A percentile compares a stretch with the other conserved stretches of the same genome.
Conservation (phyloP, 176 grass and related monocot genomes). For the Areca catechu region DNA sequence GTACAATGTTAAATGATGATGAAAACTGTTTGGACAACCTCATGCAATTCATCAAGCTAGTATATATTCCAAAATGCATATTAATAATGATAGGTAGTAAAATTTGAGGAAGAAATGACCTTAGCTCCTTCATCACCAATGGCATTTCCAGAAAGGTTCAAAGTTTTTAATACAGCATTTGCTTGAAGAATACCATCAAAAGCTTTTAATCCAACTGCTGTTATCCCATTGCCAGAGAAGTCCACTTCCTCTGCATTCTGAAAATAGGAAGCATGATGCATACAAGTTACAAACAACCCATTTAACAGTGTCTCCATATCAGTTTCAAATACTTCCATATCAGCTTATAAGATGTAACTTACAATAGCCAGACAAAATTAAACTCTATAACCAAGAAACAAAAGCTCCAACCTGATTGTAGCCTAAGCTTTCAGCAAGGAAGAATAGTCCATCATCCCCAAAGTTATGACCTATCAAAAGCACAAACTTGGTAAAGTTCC, state of each 20-base stretch:
- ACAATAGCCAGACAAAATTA: too few relatives aligned
- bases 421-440: conserved; percentile 94
- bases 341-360: too few relatives aligned
- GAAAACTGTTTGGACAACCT: too few relatives aligned
- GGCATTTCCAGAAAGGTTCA: conserved; percentile 88
- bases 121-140: conserved; percentile 99
- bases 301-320: background rate
- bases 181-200: conserved; percentile 95
- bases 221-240: conserved; percentile 93
- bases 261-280: conserved; percentile 8
- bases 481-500: conserved; percentile 5
- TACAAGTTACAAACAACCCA: background rate
- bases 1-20: too few relatives aligned
- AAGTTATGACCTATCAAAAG: conserved; percentile 67
- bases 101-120: conserved; percentile 42
- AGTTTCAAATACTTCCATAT: background rate
- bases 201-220: conserved; percentile 70
- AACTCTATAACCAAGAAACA: background rate
- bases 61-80: too few relatives aligned
- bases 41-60: too few relatives aligned
- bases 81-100: conserved; percentile 8
- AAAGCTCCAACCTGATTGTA: conserved; percentile 70
- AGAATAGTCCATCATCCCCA: conserved; percentile 89
- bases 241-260: conserved; percentile 90
- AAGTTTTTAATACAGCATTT: conserved; percentile 70